phyloP scores from a whole-genome alignment of 176 grass and related monocot genomes.

The Elaeis guineensis region DNA sequence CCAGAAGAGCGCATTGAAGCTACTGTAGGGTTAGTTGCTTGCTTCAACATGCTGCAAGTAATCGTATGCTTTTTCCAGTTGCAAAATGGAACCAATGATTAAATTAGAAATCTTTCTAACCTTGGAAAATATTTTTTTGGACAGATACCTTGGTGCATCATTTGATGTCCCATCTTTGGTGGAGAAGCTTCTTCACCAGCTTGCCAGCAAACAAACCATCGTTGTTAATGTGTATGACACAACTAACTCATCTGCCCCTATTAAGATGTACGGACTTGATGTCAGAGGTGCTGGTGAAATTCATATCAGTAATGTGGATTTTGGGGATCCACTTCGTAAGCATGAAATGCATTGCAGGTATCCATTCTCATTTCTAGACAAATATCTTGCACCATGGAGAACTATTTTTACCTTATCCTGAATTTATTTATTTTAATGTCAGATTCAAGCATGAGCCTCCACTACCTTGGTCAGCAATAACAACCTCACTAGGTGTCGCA shows the following conservation, averaged over 20 bases:
- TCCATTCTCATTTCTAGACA: not conserved
- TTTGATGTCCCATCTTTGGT: slow-evolving; percentile 85
- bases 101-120: not conserved
- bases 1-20: slow-evolving; percentile 50
- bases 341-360: slow-evolving; percentile 93
- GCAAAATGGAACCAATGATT: no score
- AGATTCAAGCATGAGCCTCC: slow-evolving; percentile 55
- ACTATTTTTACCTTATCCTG: no score
- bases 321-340: slow-evolving; percentile 61
- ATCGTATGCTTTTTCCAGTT: not conserved
- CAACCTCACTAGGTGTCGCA: slow-evolving; percentile 40
- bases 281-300: slow-evolving; percentile 20
- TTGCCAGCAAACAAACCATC: slow-evolving; percentile 76
- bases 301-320: slow-evolving; percentile 47
- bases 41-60: no score
- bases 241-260: slow-evolving; percentile 52
- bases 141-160: slow-evolving; percentile 72
- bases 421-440: slow-evolving; percentile 12
- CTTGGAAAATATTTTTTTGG: slow-evolving; percentile 13
- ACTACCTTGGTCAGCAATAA: slow-evolving; percentile 67
- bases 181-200: slow-evolving; percentile 74
- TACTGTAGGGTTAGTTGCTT: slow-evolving; percentile 48
- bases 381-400: no score
- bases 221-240: slow-evolving; percentile 69
- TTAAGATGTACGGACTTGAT: slow-evolving; percentile 67